These are phyloP conservation scores for Clohesyomyces aquaticus DNA, from an alignment of 495 filamentous ascomycete genomes.

Conservation along the genomic window DNA sequence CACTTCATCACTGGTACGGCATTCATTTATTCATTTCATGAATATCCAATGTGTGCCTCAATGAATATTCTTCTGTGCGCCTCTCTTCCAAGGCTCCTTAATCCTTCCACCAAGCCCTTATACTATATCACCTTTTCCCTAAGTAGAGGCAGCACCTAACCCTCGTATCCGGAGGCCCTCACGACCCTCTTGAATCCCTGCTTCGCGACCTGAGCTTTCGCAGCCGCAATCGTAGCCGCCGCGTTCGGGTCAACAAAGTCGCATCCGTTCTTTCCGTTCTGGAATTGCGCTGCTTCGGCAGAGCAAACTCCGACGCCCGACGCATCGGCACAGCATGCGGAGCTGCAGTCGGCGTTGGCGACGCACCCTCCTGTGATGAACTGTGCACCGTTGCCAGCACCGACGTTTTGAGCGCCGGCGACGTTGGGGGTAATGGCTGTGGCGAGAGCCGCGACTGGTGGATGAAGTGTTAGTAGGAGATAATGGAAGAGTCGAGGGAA, in stretches of 20 bases:
- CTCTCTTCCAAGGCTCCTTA: too few relatives aligned
- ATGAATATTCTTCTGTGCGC: too few relatives aligned
- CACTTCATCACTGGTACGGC: too few relatives aligned
- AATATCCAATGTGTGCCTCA: too few relatives aligned
- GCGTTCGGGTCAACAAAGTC: slow-evolving; percentile 52
- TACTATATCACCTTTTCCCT: too few relatives aligned
- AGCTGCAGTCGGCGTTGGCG: slow-evolving; percentile 44
- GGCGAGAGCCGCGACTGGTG: slow-evolving; percentile 15
- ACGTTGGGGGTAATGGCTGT: slow-evolving; percentile 17
- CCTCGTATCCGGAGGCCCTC: too few relatives aligned
- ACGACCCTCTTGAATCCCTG: slow-evolving; percentile 48
- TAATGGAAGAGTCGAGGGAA: not conserved
- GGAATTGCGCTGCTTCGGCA: slow-evolving; percentile 49
- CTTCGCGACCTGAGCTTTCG: slow-evolving; percentile 50
- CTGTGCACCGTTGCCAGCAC: slow-evolving; percentile 25
- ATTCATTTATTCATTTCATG: too few relatives aligned
- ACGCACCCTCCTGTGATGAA: slow-evolving; percentile 37
- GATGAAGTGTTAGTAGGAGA: not conserved
- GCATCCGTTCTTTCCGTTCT: slow-evolving; percentile 53
- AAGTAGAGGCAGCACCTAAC: too few relatives aligned
- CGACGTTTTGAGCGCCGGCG: slow-evolving; percentile 25
- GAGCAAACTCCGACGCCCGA: slow-evolving; percentile 51
- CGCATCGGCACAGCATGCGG: slow-evolving; percentile 51
- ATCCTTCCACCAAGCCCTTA: too few relatives aligned
- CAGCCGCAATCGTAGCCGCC: slow-evolving; percentile 48